phyloP scores from a whole-genome alignment of 2,329 filamentous ascomycete genomes.

The Claviceps pazoutovae region DNA sequence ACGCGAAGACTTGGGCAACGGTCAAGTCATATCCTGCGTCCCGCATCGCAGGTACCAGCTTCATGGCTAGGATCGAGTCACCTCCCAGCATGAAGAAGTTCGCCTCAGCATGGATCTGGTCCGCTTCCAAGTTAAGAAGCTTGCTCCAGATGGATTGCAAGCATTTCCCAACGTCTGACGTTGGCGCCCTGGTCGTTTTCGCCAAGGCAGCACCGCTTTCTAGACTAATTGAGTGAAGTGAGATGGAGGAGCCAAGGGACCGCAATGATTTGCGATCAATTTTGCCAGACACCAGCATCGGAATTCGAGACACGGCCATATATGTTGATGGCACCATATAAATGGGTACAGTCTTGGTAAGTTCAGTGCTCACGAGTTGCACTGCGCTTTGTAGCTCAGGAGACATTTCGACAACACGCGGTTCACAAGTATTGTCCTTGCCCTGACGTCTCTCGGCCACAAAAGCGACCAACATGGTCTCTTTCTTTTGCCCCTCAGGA shows the following conservation, averaged over 20 bases:
- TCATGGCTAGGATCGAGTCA: constrained; percentile 1
- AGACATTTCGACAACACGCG: neutral
- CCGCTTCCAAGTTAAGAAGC: neutral
- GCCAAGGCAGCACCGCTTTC: neutral
- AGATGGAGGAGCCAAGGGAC: neutral
- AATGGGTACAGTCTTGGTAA: neutral
- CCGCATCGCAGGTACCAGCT: constrained; percentile 1
- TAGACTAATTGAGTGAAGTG: neutral
- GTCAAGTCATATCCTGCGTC: neutral
- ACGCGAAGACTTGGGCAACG: neutral
- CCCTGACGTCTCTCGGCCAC: neutral
- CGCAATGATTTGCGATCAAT: neutral
- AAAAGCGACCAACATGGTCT: neutral
- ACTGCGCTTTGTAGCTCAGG: neutral
- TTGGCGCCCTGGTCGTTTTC: neutral
- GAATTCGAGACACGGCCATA: constrained; percentile 1
- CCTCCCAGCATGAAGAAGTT: constrained; percentile 4
- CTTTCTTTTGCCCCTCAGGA: neutral
- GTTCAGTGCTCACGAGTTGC: neutral
- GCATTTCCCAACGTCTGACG: neutral
- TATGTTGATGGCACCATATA: constrained; percentile 2
- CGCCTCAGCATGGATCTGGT: neutral
- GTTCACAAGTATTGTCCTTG: neutral
- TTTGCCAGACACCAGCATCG: neutral
- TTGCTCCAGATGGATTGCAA: neutral